Percentiles rank a stretch among this genome's conserved stretches.
These are phyloP conservation scores for Ramalina intermedia DNA, from an alignment of 495 filamentous ascomycete genomes.

Conservation along the genomic window DNA sequence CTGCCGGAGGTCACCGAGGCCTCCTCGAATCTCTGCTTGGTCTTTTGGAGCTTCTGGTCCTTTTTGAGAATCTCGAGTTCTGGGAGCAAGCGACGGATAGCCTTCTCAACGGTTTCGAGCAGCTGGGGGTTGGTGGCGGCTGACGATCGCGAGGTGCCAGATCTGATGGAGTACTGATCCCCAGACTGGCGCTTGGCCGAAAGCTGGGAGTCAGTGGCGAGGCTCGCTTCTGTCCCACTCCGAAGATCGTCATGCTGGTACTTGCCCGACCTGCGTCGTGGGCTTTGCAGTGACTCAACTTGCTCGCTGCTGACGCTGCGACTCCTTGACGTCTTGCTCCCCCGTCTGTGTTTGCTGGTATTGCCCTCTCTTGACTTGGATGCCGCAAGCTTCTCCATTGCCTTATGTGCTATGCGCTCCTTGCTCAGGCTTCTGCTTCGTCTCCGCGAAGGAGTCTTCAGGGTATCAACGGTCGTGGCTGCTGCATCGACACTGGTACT, in stretches of 20 bases:
- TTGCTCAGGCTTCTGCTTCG: conserved; percentile 60
- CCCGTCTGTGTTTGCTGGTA: conserved; percentile 35
- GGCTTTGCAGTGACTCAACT: conserved; percentile 38
- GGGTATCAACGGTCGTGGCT: conserved; percentile 36
- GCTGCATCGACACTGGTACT: conserved; percentile 37
- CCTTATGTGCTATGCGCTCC: conserved; percentile 57
- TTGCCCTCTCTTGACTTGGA: conserved; percentile 30
- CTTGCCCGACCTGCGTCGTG: conserved; percentile 47
- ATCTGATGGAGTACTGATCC: conserved; percentile 62
- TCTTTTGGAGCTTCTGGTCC: conserved; percentile 58
- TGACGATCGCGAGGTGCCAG: conserved; percentile 66
- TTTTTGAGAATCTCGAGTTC: conserved; percentile 84
- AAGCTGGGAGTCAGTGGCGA: conserved; percentile 54
- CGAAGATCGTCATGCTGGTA: conserved; percentile 47
- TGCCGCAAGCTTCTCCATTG: conserved; percentile 49
- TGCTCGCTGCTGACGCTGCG: conserved; percentile 52
- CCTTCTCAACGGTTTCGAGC: conserved; percentile 91
- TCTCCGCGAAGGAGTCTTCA: conserved; percentile 48
- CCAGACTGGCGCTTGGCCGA: conserved; percentile 54
- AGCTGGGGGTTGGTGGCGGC: conserved; percentile 82
- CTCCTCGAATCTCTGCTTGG: conserved; percentile 46
- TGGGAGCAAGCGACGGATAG: conserved; percentile 82
- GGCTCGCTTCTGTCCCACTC: conserved; percentile 59
- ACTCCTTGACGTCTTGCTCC: conserved; percentile 35
- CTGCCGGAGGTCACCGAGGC: conserved; percentile 48